A percentile compares a stretch with the other conserved stretches of the same genome.
Conservation (phyloP, 352 stramenopile genomes). For the Phytophthora niederhauseri region DNA sequence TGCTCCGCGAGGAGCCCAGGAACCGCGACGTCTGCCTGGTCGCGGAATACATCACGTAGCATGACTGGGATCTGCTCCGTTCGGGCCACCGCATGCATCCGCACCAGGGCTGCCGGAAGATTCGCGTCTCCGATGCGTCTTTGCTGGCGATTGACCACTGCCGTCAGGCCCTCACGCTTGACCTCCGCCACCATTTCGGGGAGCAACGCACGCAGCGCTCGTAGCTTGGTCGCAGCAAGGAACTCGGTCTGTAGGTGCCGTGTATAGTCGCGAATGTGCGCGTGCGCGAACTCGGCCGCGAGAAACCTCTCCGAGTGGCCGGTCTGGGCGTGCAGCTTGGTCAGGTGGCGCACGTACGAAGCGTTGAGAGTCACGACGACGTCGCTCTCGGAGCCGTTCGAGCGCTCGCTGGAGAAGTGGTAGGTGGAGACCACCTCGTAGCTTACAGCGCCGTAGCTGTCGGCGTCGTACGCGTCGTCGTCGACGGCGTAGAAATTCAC, state of each 20-base stretch:
- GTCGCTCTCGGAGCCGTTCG: constrained; percentile 69
- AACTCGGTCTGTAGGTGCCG: constrained; percentile 52
- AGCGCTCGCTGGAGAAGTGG: constrained; percentile 50
- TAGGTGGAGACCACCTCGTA: constrained; percentile 60
- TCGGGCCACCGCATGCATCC: constrained; percentile 52
- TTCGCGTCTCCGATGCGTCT: constrained; percentile 49
- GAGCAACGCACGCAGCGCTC: constrained; percentile 53
- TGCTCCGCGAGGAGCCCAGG: constrained; percentile 30
- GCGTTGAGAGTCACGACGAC: constrained; percentile 61
- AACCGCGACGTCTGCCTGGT: constrained; percentile 62
- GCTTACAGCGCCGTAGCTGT: constrained; percentile 45
- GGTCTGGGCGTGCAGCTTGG: constrained; percentile 43
- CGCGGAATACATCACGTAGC: constrained; percentile 60
- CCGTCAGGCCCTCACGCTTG: constrained; percentile 40
- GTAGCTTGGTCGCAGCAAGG: constrained; percentile 64
- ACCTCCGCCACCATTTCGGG: constrained; percentile 40
- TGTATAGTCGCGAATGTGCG: constrained; percentile 48
- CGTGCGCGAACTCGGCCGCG: constrained; percentile 64
- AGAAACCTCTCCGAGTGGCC: constrained; percentile 66
- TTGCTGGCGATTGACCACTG: constrained; percentile 50
- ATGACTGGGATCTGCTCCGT: constrained; percentile 68
- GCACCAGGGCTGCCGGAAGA: constrained; percentile 52
- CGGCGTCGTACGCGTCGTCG: constrained; percentile 14
- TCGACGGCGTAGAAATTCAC: constrained; percentile 46
- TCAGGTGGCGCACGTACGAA: constrained; percentile 58